These are phyloP conservation scores for Rhizopogon roseolus DNA, from an alignment of 768 basidiomycete genomes.

Conservation along the genomic window DNA sequence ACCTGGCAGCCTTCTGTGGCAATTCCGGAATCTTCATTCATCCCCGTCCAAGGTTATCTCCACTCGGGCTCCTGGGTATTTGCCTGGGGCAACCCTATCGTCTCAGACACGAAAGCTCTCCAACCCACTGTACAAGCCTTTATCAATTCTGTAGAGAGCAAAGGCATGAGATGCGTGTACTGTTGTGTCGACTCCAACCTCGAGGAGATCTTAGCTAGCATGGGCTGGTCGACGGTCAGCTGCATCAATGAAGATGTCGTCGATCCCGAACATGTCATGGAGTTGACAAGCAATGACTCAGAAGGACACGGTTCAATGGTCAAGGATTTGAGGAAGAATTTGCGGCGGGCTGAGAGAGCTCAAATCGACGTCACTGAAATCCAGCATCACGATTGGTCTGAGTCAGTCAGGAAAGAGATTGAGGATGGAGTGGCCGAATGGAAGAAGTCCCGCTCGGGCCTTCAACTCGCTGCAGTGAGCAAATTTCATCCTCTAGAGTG, in stretches of 20 bases:
- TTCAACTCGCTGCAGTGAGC: conserved; percentile 50
- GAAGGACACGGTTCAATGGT: conserved; percentile 36
- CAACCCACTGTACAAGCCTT: conserved; percentile 34
- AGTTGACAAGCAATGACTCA: conserved; percentile 32
- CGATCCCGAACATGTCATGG: conserved; percentile 41
- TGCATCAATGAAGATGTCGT: conserved; percentile 63
- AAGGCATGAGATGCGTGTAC: conserved; percentile 53
- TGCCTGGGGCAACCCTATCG: conserved; percentile 62
- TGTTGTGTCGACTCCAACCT: conserved; percentile 50
- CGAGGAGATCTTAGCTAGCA: conserved; percentile 46
- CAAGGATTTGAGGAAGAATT: conserved; percentile 60
- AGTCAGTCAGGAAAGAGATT: conserved; percentile 40
- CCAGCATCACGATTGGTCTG: conserved; percentile 31
- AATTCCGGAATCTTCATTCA: conserved; percentile 31
- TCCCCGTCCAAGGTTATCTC: conserved; percentile 58
- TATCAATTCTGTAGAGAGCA: conserved; percentile 35
- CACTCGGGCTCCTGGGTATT: conserved; percentile 47
- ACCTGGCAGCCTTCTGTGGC: conserved; percentile 37
- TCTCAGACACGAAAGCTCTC: conserved; percentile 35
- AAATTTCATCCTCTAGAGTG: not conserved
- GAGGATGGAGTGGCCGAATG: conserved; percentile 53
- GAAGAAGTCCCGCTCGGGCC: conserved; percentile 47
- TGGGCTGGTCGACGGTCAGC: conserved; percentile 54
- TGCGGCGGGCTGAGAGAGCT: conserved; percentile 51
- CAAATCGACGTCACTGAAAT: conserved; percentile 47